A percentile compares a stretch with the other conserved stretches of the same genome.
These are phyloP conservation scores for Fulvia fulva DNA, from an alignment of 2,329 filamentous ascomycete species.

Conservation along the genomic window DNA sequence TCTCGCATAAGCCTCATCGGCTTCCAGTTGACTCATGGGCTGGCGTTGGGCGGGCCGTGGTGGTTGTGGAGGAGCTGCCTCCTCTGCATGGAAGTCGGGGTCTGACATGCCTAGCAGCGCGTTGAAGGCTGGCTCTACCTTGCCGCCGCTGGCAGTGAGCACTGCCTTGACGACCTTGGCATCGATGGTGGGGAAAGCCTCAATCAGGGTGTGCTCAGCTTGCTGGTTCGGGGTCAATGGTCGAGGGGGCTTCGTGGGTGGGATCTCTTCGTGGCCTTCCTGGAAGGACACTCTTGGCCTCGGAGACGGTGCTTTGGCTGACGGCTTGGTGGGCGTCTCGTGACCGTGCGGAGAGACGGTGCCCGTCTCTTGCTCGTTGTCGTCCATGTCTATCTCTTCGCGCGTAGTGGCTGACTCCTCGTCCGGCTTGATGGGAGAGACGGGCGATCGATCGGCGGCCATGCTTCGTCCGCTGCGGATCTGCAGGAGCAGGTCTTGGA, in stretches of 20 bases:
- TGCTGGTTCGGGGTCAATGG: conserved; percentile 78
- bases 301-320: conserved; percentile 39
- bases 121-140: conserved; percentile 92
- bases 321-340: conserved; percentile 38
- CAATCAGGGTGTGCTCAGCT: conserved; percentile 81
- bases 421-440: conserved; percentile 28
- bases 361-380: conserved; percentile 65
- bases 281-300: conserved; percentile 47
- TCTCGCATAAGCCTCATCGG: conserved; percentile 86
- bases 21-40: conserved; percentile 76
- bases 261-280: conserved; percentile 46
- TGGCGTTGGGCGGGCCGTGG: conserved; percentile 64
- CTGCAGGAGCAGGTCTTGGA: neutral
- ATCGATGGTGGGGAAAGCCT: conserved; percentile 89
- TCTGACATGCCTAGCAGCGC: conserved; percentile 70
- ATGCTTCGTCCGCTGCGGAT: conserved; percentile 13
- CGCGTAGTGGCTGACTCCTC: conserved; percentile 37
- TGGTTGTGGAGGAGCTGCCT: conserved; percentile 70
- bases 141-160: conserved; percentile 76
- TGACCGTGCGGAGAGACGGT: conserved; percentile 36
- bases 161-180: conserved; percentile 78
- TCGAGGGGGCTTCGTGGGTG: conserved; percentile 79
- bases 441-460: conserved; percentile 24
- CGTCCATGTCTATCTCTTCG: conserved; percentile 49
- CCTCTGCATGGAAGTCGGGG: conserved; percentile 48